phyloP scores from a whole-genome alignment of 768 basidiomycete genomes.

The Amanita pallidorosea region DNA sequence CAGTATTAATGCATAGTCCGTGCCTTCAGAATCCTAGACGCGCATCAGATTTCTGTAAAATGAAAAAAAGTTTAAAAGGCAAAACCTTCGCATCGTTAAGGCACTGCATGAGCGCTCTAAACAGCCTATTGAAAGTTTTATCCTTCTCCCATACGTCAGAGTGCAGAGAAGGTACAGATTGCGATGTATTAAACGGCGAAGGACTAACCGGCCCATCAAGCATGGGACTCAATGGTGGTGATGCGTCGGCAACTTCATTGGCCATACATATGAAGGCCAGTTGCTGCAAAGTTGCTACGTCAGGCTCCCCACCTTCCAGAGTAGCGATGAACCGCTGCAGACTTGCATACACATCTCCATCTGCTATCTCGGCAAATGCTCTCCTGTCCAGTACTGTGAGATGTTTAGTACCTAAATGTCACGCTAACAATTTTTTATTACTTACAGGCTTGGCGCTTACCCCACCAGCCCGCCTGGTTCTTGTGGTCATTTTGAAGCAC shows the following conservation, averaged over 20 bases:
- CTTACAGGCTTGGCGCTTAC: conserved; percentile 63
- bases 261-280: conserved; percentile 52
- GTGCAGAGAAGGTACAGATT: conserved; percentile 31
- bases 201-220: conserved; percentile 41
- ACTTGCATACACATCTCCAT: conserved; percentile 26
- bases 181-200: conserved; percentile 40
- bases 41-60: not conserved
- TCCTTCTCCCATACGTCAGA: conserved; percentile 65
- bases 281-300: conserved; percentile 49
- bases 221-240: conserved; percentile 46
- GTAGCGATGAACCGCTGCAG: conserved; percentile 34
- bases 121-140: conserved; percentile 59
- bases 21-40: conserved; percentile 46
- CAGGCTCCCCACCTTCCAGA: conserved; percentile 42
- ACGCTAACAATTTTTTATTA: conserved; percentile 9
- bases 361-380: conserved; percentile 28
- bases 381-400: conserved; percentile 38
- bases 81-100: conserved; percentile 55
- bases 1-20: conserved; percentile 73
- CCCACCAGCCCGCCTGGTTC: conserved; percentile 78
- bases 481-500: conserved; percentile 49
- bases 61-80: conserved; percentile 6
- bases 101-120: conserved; percentile 53
- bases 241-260: conserved; percentile 42
- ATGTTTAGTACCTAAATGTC: conserved; percentile 8